Conservation (phyloP, 2,329 filamentous ascomycete genomes). For the Phaeosphaeria sp. region DNA sequence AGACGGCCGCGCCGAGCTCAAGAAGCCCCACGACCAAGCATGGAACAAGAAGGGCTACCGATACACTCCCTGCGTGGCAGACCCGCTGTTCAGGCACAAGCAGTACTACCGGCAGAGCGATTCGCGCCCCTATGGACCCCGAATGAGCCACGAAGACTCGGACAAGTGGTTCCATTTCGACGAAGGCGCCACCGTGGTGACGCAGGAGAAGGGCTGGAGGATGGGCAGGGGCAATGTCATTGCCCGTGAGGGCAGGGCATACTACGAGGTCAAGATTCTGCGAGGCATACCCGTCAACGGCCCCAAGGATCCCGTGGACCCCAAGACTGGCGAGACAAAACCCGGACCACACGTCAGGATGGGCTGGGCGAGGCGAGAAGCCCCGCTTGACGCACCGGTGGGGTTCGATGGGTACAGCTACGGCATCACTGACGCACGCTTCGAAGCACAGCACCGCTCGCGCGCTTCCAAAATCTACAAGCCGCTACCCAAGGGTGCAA, state of each 20-base stretch:
- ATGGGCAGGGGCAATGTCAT: conserved; percentile 91
- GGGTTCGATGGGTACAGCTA: conserved; percentile 94
- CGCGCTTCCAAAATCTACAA: conserved; percentile 84
- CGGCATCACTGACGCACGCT: conserved; percentile 85
- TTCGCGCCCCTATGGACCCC: conserved; percentile 79
- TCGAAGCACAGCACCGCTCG: conserved; percentile 92
- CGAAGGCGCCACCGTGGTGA: conserved; percentile 78
- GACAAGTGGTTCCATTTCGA: conserved; percentile 82
- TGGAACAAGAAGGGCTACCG: conserved; percentile 78
- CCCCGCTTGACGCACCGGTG: conserved; percentile 81
- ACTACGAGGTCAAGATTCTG: conserved; percentile 92
- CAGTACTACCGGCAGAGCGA: conserved; percentile 92
- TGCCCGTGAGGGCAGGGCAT: conserved; percentile 86
- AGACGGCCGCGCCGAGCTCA: conserved; percentile 52
- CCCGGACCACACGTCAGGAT: conserved; percentile 74
- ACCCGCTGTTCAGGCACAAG: conserved; percentile 83
- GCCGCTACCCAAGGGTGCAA: conserved; percentile 46
- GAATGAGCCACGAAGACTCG: conserved; percentile 92
- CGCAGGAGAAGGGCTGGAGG: conserved; percentile 90
- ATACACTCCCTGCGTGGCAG: conserved; percentile 89
- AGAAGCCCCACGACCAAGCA: conserved; percentile 60
- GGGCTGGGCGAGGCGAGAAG: conserved; percentile 84
- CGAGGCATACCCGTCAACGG: conserved; percentile 69
- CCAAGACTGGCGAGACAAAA: conserved; percentile 47
- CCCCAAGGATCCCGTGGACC: conserved; percentile 46